Base-by-base conservation (phyloP, 2,329 filamentous ascomycete species). In the Graphium sp. region DNA sequence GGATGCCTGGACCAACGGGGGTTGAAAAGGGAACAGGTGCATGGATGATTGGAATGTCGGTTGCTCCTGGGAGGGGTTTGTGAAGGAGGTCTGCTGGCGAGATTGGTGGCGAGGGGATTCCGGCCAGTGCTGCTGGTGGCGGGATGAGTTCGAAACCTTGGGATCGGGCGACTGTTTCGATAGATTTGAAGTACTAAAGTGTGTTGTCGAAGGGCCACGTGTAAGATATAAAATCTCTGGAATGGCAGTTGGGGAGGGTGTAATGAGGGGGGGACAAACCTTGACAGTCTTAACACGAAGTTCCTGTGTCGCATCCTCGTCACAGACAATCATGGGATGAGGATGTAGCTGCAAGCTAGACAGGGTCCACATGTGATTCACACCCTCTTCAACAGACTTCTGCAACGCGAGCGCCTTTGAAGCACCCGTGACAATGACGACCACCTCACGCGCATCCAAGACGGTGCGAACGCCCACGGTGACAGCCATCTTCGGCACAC, bases 291-390 rank as follows among this genome's bases (percentile, higher is more conserved):
- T 80, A 35, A 80, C 74, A 46, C 74, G 73, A 29, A 81, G 55
- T 47, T 80, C 74, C 10, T 77, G 55, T 2, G 75, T 81, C 11
- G 75, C 74, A 44, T 87, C 80, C 41, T 87, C 79, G 42, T 91
- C 82, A 25, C 78, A 79, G 7, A 87, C 79, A 38, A 89, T 73
- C 61, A 89, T 72, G 30, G 81, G 74, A 42, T 85, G 76, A 4
- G 72, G 75, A 48, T 89, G 82, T 36, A 87, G 56, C 48, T 91
- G 82, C 23, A 91, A 60, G 31, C 71, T 73, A 7, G 80, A 87
- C 6, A 89, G 62, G 1, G 82, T 87, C 81, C 82, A 91, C 78
- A 87, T 87, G 54, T 89, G 82, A 49, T 84, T 87, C 35, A 91
- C 68, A 18, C 76, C 77, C 32, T 76, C 74, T 49, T 91, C 82